These are phyloP conservation scores for Aspergillus neotritici DNA, from an alignment of 2,329 filamentous ascomycete species.

Conservation along the genomic window DNA sequence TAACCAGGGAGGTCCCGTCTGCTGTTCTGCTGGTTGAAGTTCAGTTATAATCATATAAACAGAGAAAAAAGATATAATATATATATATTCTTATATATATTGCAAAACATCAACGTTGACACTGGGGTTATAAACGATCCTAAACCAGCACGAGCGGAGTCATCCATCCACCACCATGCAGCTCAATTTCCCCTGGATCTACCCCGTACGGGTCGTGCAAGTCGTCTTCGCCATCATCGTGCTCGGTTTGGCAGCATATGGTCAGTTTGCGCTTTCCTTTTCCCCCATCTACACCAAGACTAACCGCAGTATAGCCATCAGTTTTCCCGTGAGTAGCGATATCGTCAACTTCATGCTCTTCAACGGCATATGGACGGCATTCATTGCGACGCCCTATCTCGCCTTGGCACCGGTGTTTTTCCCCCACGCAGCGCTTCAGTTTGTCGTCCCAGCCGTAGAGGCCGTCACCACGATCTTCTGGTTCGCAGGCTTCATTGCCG, in stretches of 20 bases:
- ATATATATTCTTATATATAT: slow-evolving; percentile 8
- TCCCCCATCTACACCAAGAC: slow-evolving; percentile 1
- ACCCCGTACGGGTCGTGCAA: slow-evolving; percentile 61
- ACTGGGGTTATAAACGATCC: background rate
- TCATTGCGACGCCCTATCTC: slow-evolving; percentile 64
- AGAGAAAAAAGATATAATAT: no score
- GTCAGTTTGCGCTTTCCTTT: slow-evolving; percentile 45
- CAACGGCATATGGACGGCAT: slow-evolving; percentile 67
- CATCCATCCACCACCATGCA: slow-evolving; percentile 5
- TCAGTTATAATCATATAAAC: no score
- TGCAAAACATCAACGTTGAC: slow-evolving; percentile 11
- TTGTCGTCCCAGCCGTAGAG: slow-evolving; percentile 62
- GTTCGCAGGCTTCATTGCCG: slow-evolving; percentile 78
- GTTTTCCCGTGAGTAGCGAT: slow-evolving; percentile 49
- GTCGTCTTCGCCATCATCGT: slow-evolving; percentile 65
- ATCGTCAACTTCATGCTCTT: slow-evolving; percentile 75
- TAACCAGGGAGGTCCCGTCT: no score
- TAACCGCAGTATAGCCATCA: slow-evolving; percentile 46
- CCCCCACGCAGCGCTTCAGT: slow-evolving; percentile 56
- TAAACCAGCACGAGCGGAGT: background rate
- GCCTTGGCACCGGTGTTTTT: slow-evolving; percentile 61
- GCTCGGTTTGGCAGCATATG: slow-evolving; percentile 67
- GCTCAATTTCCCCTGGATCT: slow-evolving; percentile 21
- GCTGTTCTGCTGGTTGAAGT: no score
- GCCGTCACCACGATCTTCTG: slow-evolving; percentile 76